A percentile compares a stretch with the other conserved stretches of the same genome.
Conservation (phyloP, 345 rosid genomes). For the Firmiana major region DNA sequence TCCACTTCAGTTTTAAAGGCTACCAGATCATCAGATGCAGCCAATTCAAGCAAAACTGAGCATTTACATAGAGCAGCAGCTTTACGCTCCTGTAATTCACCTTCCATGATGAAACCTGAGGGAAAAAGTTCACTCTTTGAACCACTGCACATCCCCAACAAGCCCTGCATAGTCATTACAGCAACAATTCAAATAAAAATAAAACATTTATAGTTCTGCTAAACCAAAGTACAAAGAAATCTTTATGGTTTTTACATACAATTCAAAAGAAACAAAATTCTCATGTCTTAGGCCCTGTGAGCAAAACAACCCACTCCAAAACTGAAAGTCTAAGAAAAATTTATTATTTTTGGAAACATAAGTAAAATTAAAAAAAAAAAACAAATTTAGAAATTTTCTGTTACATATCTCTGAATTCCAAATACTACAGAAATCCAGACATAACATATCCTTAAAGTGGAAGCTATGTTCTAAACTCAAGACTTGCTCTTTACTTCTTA, state of each 20-base stretch:
- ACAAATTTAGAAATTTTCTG: neutral
- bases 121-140: constrained; percentile 35
- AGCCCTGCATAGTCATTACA: constrained; percentile 44
- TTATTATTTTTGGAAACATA: neutral
- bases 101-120: constrained; percentile 44
- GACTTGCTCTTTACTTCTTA: constrained; percentile 1
- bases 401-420: neutral
- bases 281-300: neutral
- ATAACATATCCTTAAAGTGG: neutral
- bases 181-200: neutral
- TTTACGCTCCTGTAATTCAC: constrained; percentile 30
- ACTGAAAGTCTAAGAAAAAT: neutral
- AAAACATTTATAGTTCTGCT: neutral
- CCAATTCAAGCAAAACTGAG: constrained; percentile 71
- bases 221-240: neutral
- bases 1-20: constrained; percentile 52
- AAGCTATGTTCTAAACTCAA: constrained; percentile 4
- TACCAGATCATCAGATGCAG: constrained; percentile 60
- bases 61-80: constrained; percentile 18
- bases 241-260: neutral
- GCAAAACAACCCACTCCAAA: neutral
- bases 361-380: neutral
- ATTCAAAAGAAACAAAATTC: neutral
- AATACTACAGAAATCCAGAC: neutral
- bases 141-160: constrained; percentile 46